Conservation (phyloP, 257 asterid species). For the Penstemon eatonii region DNA sequence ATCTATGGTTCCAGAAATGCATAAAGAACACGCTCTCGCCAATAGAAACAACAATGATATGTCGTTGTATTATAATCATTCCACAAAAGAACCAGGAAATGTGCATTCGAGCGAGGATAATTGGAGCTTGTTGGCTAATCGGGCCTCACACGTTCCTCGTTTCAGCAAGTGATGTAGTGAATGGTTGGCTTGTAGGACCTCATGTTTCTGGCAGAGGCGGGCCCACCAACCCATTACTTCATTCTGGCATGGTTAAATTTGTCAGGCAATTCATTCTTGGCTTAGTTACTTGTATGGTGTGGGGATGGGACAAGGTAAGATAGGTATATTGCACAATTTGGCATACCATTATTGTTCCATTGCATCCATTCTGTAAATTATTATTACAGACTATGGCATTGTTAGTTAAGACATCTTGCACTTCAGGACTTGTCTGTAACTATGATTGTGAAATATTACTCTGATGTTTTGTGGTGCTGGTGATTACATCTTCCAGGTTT, state of each 20-base stretch:
- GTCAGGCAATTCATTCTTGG: slow-evolving; percentile 98
- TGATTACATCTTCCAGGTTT: too few species aligned
- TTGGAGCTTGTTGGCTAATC: slow-evolving; percentile 47
- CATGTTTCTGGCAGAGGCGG: too few species aligned
- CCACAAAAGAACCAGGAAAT: slow-evolving; percentile 35
- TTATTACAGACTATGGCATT: too few species aligned
- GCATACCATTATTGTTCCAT: too few species aligned
- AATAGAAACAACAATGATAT: slow-evolving; percentile 11
- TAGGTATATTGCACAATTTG: too few species aligned
- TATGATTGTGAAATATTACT: too few species aligned
- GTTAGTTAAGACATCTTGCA: too few species aligned
- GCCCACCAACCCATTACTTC: slow-evolving; percentile 6
- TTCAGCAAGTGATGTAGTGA: slow-evolving; percentile 35
- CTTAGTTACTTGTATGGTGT: slow-evolving; percentile 56
- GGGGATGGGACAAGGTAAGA: slow-evolving; percentile 23
- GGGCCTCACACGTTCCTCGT: slow-evolving; percentile 44
- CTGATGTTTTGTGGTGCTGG: too few species aligned
- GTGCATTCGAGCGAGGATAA: slow-evolving; percentile 32
- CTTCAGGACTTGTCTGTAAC: too few species aligned
- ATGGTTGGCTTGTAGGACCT: too few species aligned
- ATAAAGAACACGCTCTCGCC: slow-evolving; percentile 18
- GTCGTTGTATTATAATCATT: slow-evolving; percentile 30
- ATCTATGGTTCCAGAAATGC: slow-evolving; percentile 34
- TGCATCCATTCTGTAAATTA: too few species aligned
- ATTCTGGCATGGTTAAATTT: slow-evolving; percentile 32